Percentiles rank a stretch among this genome's conserved stretches.
These are phyloP conservation scores for Globisporangium nunn DNA, from an alignment of 352 stramenopile species.

Conservation along the genomic window DNA sequence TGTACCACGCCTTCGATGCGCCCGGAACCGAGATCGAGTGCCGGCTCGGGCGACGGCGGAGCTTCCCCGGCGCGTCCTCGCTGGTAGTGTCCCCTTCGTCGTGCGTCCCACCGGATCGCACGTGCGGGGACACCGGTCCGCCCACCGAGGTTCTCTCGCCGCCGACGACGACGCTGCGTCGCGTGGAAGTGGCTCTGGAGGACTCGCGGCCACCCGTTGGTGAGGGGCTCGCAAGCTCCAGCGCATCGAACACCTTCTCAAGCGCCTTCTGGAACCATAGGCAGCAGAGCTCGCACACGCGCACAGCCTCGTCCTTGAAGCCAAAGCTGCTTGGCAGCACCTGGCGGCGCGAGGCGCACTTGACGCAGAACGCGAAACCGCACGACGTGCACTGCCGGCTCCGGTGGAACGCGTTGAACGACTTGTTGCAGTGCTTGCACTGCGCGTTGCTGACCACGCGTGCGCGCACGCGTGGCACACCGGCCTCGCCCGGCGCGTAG, in stretches of 20 bases:
- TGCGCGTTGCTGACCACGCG: constrained; percentile 21
- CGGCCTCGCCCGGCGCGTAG: constrained; percentile 9
- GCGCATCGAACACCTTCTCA: constrained; percentile 56
- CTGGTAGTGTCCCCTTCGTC: constrained; percentile 15
- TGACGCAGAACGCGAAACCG: constrained; percentile 54
- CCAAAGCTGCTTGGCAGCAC: constrained; percentile 56
- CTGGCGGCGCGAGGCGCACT: constrained; percentile 50
- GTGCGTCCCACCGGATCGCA: constrained; percentile 5
- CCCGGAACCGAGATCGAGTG: constrained; percentile 19
- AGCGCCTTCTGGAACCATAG: constrained; percentile 64
- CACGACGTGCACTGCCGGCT: constrained; percentile 50
- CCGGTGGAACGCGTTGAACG: constrained; percentile 66
- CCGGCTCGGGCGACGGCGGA: constrained; percentile 15
- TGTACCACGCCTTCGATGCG: constrained; percentile 47
- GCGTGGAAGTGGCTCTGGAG: background rate
- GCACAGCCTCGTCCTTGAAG: constrained; percentile 34
- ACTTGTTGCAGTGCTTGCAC: constrained; percentile 51
- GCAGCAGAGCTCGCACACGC: constrained; percentile 51
- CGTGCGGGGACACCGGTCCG: constrained; percentile 15
- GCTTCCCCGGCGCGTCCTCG: constrained; percentile 17
- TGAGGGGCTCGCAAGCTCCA: constrained; percentile 23
- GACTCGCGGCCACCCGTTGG: too few species aligned
- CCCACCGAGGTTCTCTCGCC: constrained; percentile 15
- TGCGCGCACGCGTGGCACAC: constrained; percentile 37
- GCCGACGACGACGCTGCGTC: background rate